Conservation (phyloP, 371 early-diverging fungal species). For the Nematocida parisii region DNA sequence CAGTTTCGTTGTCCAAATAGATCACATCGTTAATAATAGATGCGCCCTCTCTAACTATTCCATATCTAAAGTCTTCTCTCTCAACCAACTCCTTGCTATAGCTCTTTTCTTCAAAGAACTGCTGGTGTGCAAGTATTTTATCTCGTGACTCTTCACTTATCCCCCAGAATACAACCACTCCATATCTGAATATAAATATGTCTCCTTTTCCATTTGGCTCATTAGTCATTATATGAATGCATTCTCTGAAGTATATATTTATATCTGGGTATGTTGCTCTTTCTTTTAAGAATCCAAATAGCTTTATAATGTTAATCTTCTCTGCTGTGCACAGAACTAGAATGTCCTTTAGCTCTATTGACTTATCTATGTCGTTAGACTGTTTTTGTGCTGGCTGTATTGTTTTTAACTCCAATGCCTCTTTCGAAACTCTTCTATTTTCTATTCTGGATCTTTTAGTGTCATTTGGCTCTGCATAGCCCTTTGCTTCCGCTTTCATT, state of each 20-base stretch:
- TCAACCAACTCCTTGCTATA: slow-evolving; percentile 63
- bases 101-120: slow-evolving; percentile 65
- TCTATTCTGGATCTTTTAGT: slow-evolving; percentile 52
- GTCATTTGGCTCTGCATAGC: slow-evolving; percentile 39
- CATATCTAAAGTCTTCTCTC: slow-evolving; percentile 69
- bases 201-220: slow-evolving; percentile 53
- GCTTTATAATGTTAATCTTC: slow-evolving; percentile 64
- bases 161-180: slow-evolving; percentile 70
- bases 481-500: no score
- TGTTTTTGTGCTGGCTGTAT: slow-evolving; percentile 44
- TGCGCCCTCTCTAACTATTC: slow-evolving; percentile 66
- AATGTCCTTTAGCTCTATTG: slow-evolving; percentile 63
- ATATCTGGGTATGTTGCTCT: slow-evolving; percentile 59
- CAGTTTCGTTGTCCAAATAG: slow-evolving; percentile 68
- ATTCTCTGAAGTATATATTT: slow-evolving; percentile 70
- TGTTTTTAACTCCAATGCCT: slow-evolving; percentile 67
- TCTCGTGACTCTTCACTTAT: slow-evolving; percentile 62
- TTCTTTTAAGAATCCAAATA: slow-evolving; percentile 64
- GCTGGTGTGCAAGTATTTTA: slow-evolving; percentile 62
- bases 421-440: slow-evolving; percentile 60
- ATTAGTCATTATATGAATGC: slow-evolving; percentile 63
- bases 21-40: slow-evolving; percentile 70
- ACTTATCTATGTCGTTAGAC: slow-evolving; percentile 54
- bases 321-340: slow-evolving; percentile 70
- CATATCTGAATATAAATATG: slow-evolving; percentile 69